A percentile compares a stretch with the other conserved stretches of the same genome.
phyloP scores from a whole-genome alignment of 2,329 filamentous ascomycete genomes.

The Penicillium fuscoglaucum region DNA sequence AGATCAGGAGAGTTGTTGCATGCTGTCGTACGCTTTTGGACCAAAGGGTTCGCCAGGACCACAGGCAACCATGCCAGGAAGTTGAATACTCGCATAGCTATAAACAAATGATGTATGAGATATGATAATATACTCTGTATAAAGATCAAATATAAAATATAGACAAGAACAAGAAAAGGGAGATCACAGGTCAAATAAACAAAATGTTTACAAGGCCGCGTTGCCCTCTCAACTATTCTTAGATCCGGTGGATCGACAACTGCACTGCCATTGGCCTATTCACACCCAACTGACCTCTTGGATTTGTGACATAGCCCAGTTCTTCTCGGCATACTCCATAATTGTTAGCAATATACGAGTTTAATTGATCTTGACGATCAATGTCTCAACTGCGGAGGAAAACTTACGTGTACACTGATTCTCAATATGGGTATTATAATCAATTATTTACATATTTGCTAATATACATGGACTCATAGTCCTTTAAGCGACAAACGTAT shows the following conservation, averaged over 20 bases:
- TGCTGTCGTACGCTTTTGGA: slow-evolving; percentile 44
- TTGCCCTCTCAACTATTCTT: slow-evolving; percentile 34
- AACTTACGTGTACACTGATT: neutral
- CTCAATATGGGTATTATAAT: slow-evolving; percentile 5
- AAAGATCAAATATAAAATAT: neutral
- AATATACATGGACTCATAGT: slow-evolving; percentile 11
- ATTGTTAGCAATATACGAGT: neutral
- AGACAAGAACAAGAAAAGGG: neutral
- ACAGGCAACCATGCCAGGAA: slow-evolving; percentile 34
- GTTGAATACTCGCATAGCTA: slow-evolving; percentile 32
- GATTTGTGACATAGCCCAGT: slow-evolving; percentile 4
- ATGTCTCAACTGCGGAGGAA: neutral
- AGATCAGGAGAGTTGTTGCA: slow-evolving; percentile 82
- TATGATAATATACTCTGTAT: neutral
- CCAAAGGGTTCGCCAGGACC: slow-evolving; percentile 30
- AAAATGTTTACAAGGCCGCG: slow-evolving; percentile 28
- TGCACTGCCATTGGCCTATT: slow-evolving; percentile 15
- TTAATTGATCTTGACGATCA: neutral
- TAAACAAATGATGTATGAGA: neutral
- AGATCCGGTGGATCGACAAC: slow-evolving; percentile 22
- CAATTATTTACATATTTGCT: slow-evolving; percentile 12
- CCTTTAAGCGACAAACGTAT: slow-evolving; percentile 12
- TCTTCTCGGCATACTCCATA: neutral
- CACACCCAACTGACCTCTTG: neutral
- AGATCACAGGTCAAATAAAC: slow-evolving; percentile 7